Percentiles rank a stretch among this genome's conserved stretches.
These are phyloP conservation scores for Hyphopichia pseudoburtonii DNA, from an alignment of 1,139 yeast genomes.

Conservation along the genomic window DNA sequence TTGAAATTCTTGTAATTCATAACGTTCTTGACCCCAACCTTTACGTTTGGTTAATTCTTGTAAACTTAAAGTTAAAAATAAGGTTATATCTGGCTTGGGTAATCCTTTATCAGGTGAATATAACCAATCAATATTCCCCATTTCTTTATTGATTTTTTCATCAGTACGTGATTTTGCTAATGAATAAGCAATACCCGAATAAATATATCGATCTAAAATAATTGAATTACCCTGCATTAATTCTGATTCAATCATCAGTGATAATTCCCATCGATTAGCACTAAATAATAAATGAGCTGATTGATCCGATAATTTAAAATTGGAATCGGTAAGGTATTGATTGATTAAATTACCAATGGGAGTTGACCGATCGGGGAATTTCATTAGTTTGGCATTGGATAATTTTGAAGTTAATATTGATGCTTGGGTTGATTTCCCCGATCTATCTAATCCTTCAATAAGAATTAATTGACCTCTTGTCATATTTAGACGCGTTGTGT, in stretches of 20 bases:
- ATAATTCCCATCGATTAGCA: constrained; percentile 93
- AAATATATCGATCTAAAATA: constrained; percentile 82
- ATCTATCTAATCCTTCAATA: constrained; percentile 90
- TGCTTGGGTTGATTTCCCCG: constrained; percentile 94
- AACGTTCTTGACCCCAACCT: constrained; percentile 92
- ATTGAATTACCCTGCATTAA: constrained; percentile 58
- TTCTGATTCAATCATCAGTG: constrained; percentile 42
- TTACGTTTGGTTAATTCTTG: constrained; percentile 54
- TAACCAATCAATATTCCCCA: constrained; percentile 72
- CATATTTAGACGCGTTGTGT: no score
- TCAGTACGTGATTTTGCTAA: constrained; percentile 58
- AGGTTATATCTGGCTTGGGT: constrained; percentile 80
- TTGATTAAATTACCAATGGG: constrained; percentile 78
- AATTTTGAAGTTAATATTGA: constrained; percentile 42
- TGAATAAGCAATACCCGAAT: constrained; percentile 91
- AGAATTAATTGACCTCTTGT: constrained; percentile 72
- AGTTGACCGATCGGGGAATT: constrained; percentile 88
- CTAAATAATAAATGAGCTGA: constrained; percentile 85
- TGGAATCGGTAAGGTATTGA: constrained; percentile 58
- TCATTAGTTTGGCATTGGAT: constrained; percentile 48
- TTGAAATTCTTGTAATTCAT: constrained; percentile 78
- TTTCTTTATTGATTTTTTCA: constrained; percentile 26
- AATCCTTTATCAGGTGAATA: constrained; percentile 77
- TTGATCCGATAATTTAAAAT: constrained; percentile 60
- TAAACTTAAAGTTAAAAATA: constrained; percentile 67